Conservation (phyloP, 116 monocot species). For the Cymodocea nodosa region DNA sequence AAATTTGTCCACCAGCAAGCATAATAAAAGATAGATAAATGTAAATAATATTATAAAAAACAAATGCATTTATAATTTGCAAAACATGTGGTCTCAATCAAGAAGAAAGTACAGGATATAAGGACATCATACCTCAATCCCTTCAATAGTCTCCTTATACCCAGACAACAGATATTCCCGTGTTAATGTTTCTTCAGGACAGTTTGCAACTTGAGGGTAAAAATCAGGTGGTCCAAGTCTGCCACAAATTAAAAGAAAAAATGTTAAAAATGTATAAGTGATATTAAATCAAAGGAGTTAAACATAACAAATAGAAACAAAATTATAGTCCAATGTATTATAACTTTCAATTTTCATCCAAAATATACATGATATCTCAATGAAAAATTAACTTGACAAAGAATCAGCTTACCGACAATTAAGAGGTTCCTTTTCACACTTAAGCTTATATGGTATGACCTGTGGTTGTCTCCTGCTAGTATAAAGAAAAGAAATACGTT, state of each 20-base stretch:
- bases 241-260: slow-evolving; percentile 9
- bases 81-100: no score
- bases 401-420: slow-evolving; percentile 53
- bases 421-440: slow-evolving; percentile 83
- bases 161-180: slow-evolving; percentile 82
- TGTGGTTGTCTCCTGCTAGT: not conserved
- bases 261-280: not conserved
- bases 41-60: no score
- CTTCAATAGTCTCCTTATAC: slow-evolving; percentile 98
- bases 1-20: no score
- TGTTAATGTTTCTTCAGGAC: slow-evolving; percentile 88
- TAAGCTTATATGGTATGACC: slow-evolving; percentile 69
- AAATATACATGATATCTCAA: not conserved
- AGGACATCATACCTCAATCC: slow-evolving; percentile 64
- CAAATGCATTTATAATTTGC: no score
- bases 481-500: not conserved
- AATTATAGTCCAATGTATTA: not conserved
- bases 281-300: not conserved
- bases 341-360: no score
- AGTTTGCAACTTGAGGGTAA: slow-evolving; percentile 78
- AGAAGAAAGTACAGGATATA: not conserved
- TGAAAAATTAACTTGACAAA: not conserved
- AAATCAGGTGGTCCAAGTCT: slow-evolving; percentile 96
- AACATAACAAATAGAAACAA: not conserved
- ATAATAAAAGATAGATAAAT: no score